Conservation (phyloP, 1,284 basidiomycete genomes). For the Coriolopsis trogii region DNA sequence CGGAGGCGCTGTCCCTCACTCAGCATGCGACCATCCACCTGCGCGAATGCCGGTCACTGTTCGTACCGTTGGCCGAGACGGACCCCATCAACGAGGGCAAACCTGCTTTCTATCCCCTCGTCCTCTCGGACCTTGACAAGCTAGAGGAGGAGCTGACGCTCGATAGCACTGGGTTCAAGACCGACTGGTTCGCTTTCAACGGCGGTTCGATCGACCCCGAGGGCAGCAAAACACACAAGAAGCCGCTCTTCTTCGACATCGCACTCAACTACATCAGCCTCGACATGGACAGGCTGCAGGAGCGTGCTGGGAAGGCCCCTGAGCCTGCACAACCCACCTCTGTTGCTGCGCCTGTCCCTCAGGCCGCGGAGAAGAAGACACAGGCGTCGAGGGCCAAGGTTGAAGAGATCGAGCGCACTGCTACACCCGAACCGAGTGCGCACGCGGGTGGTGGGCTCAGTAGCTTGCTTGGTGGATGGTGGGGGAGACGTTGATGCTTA, state of each 20-base stretch:
- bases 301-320: constrained; percentile 65
- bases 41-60: constrained; percentile 62
- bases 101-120: constrained; percentile 60
- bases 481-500: constrained; percentile 47
- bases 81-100: constrained; percentile 47
- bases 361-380: constrained; percentile 33
- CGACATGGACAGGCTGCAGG: constrained; percentile 77
- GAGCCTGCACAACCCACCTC: constrained; percentile 14
- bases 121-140: constrained; percentile 43
- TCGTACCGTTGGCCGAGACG: constrained; percentile 40
- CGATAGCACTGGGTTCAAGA: constrained; percentile 65
- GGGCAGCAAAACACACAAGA: constrained; percentile 58
- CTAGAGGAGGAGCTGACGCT: constrained; percentile 54
- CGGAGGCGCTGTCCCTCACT: constrained; percentile 68
- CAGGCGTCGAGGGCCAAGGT: constrained; percentile 33
- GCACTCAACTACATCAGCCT: constrained; percentile 91
- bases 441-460: constrained; percentile 42
- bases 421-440: constrained; percentile 43
- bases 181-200: constrained; percentile 79
- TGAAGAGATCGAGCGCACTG: constrained; percentile 40
- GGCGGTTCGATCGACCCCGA: constrained; percentile 55
- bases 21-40: constrained; percentile 72
- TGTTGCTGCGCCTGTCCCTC: constrained; percentile 25
- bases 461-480: constrained; percentile 56
- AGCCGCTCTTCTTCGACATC: constrained; percentile 90